Base-by-base conservation (phyloP, 352 stramenopile species). In the Globisporangium solare region DNA sequence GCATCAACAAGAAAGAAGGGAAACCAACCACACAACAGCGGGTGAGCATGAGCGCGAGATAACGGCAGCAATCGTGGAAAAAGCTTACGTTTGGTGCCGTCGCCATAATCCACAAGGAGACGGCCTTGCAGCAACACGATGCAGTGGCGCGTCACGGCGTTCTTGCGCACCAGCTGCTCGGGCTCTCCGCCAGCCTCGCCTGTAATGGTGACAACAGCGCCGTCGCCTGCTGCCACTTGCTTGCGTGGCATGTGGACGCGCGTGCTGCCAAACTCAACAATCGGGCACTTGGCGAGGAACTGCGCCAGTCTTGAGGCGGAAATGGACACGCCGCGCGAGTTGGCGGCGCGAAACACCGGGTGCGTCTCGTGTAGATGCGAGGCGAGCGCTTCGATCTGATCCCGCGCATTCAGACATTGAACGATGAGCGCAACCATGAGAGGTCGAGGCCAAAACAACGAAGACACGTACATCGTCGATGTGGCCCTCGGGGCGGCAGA, bases 101-200 rank as follows among this genome's bases (percentile, higher is more conserved):
- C 61, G 24, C 62, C 58, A 27, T 61, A 69, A 37, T 66, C 50
- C 51, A 68, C 61, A 22, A 67, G 56, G 47, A 83, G 47, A 14
- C 60, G 59, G 6, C 73, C 70, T 22, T 76, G 54, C 20, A 83
- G 56, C 32, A 83, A 54, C 20, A 83, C 42, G 48, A 79, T 24
- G 43, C 65, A 77, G 51, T 64, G 62, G n/a, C 53, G 47, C 18
- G 66, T 63, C 27, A 66, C 67, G n/a, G 61, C 63, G 21, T 70
- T 61, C 48, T 62, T 63, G 51, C 55, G 56, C 54, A 74, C 54
- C 6, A 68, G 56, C 20, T 58, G 53, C 53, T 72, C 54, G 8
- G 54, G 40, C 18, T 58, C 54, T 40, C 53, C 57, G 47, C 32
- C 48, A n/a, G 27, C 7, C 6, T 35, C 27, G 27, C 27, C 27